Conservation (phyloP, 352 stramenopile genomes). For the Aphanomyces cochlioides region DNA sequence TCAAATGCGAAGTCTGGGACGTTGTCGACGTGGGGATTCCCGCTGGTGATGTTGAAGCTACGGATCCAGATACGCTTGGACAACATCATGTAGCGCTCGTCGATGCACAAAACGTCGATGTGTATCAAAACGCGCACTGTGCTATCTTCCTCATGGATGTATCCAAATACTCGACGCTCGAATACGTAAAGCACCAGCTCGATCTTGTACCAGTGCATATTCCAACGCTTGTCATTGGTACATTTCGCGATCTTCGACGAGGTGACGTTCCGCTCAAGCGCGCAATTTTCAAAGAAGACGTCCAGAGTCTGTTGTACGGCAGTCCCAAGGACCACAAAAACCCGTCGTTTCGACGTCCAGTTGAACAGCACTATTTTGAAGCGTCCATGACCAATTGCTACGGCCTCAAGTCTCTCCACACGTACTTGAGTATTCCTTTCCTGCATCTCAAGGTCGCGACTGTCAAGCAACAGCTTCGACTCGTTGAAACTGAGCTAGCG, state of each 20-base stretch:
- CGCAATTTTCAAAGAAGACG: conserved; percentile 85
- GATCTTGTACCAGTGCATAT: conserved; percentile 71
- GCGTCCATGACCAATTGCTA: conserved; percentile 82
- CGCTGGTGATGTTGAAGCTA: conserved; percentile 25
- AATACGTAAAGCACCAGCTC: conserved; percentile 75
- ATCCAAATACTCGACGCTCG: conserved; percentile 69
- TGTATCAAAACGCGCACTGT: conserved; percentile 86
- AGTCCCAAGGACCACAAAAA: conserved; percentile 38
- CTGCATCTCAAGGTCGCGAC: conserved; percentile 75
- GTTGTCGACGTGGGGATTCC: conserved; percentile 82
- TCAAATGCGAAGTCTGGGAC: conserved; percentile 90
- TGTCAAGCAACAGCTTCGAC: conserved; percentile 68
- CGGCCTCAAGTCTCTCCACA: conserved; percentile 73
- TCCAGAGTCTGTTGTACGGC: conserved; percentile 66
- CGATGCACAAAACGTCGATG: conserved; percentile 82
- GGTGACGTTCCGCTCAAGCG: conserved; percentile 53
- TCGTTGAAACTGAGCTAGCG: conserved; percentile 64
- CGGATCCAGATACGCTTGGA: conserved; percentile 3
- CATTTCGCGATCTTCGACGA: conserved; percentile 47
- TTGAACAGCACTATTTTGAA: conserved; percentile 79
- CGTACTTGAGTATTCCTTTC: conserved; percentile 84
- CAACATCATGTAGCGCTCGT: conserved; percentile 59
- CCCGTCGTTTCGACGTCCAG: conserved; percentile 43
- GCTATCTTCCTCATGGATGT: conserved; percentile 88
- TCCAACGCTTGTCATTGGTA: conserved; percentile 73